phyloP scores from a whole-genome alignment of 352 stramenopile species.

The Globisporangium middletonii region DNA sequence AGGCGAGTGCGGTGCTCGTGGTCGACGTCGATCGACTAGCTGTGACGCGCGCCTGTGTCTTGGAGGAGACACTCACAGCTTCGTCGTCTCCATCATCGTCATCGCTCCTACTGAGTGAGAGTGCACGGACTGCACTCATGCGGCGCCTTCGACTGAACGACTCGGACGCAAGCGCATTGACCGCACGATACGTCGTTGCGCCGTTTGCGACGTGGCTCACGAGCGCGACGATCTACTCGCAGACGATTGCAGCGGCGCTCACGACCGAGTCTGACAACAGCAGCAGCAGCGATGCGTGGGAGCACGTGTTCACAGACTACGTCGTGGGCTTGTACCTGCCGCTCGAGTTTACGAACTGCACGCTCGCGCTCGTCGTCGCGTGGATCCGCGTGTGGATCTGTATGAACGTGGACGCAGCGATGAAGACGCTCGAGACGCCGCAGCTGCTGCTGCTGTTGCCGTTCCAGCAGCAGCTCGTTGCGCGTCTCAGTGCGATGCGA shows the following conservation, averaged over 20 bases:
- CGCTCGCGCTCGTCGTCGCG: conserved; percentile 16
- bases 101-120: background rate
- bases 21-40: conserved; percentile 2
- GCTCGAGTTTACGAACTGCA: conserved; percentile 38
- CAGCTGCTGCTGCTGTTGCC: conserved; percentile 28
- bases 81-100: background rate
- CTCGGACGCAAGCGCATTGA: no score
- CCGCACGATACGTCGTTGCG: background rate
- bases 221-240: conserved; percentile 17
- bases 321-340: conserved; percentile 50
- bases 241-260: conserved; percentile 8
- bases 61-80: conserved; percentile 2
- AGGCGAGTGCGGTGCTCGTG: conserved; percentile 7
- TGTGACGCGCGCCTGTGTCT: conserved; percentile 1
- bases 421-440: conserved; percentile 2
- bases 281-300: conserved; percentile 25
- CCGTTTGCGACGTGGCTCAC: conserved; percentile 11
- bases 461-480: conserved; percentile 48
- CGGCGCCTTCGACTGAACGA: background rate
- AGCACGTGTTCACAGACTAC: conserved; percentile 34
- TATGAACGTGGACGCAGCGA: conserved; percentile 21
- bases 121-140: no score
- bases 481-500: conserved; percentile 19
- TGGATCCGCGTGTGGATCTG: conserved; percentile 53
- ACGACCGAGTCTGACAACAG: background rate